phyloP scores from a whole-genome alignment of 164 flowering plant species.

The Buxus sempervirens region DNA sequence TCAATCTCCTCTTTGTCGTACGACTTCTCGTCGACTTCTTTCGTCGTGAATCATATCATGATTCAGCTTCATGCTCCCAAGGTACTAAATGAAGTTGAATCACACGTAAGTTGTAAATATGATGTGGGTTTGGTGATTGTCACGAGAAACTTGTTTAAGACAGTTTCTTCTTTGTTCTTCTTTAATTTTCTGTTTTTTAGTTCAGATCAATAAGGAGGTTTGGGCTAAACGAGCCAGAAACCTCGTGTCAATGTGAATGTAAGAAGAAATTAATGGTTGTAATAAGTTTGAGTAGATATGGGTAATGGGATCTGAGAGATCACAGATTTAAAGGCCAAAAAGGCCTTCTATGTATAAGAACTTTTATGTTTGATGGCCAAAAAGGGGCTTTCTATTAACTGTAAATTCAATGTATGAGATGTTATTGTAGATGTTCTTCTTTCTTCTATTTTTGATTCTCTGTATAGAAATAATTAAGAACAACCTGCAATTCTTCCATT shows the following conservation, averaged over 20 bases:
- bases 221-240: not conserved
- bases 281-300: too few species aligned
- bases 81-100: not conserved
- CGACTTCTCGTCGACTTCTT: slow-evolving; percentile 27
- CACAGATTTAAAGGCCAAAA: not conserved
- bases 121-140: not conserved
- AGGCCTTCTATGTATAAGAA: not conserved
- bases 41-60: slow-evolving; percentile 16
- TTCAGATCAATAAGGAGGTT: not conserved
- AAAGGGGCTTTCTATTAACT: not conserved
- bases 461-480: not conserved
- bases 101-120: too few species aligned
- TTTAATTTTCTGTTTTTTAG: not conserved
- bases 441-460: not conserved
- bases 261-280: not conserved
- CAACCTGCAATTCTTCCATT: too few species aligned
- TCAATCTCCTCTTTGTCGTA: slow-evolving; percentile 36
- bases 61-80: not conserved
- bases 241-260: not conserved
- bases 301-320: too few species aligned
- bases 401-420: not conserved
- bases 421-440: not conserved
- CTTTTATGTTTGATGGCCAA: not conserved
- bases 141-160: not conserved
- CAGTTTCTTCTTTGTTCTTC: not conserved